Evolutionary conservation across 495 filamentous ascomycete genomes (phyloP), one percentile per base, ranked within the genome.

Genomic region (Trichoderma reesei): DNA sequence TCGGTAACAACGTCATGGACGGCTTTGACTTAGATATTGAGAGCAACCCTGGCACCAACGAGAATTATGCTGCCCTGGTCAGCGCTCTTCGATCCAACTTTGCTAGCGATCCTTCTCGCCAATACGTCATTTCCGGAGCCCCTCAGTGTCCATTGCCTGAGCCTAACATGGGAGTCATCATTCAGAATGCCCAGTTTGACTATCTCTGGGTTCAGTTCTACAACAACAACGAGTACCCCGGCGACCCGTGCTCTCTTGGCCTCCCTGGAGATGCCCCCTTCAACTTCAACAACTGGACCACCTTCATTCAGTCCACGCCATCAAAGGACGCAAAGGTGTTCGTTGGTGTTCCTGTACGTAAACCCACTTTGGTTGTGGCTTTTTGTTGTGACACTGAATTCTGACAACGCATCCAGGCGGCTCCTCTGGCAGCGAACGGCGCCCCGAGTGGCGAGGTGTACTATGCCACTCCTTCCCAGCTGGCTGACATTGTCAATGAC

Each of bases 11-110:
- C 41, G 62, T 41, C 6, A 66, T 68, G 8, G 71, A 81, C 31
- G 86, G 86, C 5, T 88, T 87, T 66, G 86, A 88, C 66, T 81
- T 86, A 48, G 82, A 85, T 65, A 83, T 85, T 60, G 83, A 86
- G 68, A 41, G 16, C 0, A 66, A 65, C 62, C 69, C 70, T 51
- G 71, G 37, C 39, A 13, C 7, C 5, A 54, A 73, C 65, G 67
- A 71, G 51, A 38, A 64, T 20, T 34, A 18, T 13, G 11, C 18
- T 13, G 1, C 26, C 8, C 11, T 86, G 68, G 79, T 82, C 39
- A 77, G 80, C 60, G 74, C 75, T 33, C 74, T 87, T 13, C 80
- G 83, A n/a, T 60, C 67, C 16, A 71, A 83, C 60, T 79, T 78
- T 65, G 66, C 76, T 16, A 68, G 70, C 33, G 78, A 65, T 59